These are phyloP conservation scores for Phialophora tarda DNA, from an alignment of 2,329 filamentous ascomycete species.

Conservation along the genomic window DNA sequence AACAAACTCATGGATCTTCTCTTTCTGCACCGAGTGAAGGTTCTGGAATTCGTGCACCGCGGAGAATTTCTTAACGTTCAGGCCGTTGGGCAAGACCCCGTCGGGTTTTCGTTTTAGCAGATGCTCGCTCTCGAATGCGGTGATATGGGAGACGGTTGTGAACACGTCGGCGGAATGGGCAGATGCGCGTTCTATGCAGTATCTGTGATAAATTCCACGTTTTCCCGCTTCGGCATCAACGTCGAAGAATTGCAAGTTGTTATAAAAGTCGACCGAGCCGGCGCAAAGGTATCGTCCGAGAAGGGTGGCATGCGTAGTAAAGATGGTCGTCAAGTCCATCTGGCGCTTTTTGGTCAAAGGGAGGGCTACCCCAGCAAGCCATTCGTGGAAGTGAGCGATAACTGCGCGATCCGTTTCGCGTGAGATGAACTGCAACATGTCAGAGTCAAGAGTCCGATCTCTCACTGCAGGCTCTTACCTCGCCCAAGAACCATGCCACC, in stretches of 20 bases:
- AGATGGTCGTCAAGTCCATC: slow-evolving; percentile 97
- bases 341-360: slow-evolving; percentile 90
- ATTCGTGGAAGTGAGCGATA: slow-evolving; percentile 98
- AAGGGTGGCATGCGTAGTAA: slow-evolving; percentile 95
- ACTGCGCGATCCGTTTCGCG: slow-evolving; percentile 91
- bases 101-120: slow-evolving; percentile 96
- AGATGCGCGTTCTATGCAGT: slow-evolving; percentile 95
- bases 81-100: slow-evolving; percentile 90
- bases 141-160: slow-evolving; percentile 98
- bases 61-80: slow-evolving; percentile 98
- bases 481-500: slow-evolving; percentile 96
- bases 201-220: slow-evolving; percentile 96
- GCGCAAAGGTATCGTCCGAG: slow-evolving; percentile 95
- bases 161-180: slow-evolving; percentile 95
- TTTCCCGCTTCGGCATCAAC: slow-evolving; percentile 96
- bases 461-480: slow-evolving; percentile 64
- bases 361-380: slow-evolving; percentile 91
- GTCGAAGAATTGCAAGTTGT: slow-evolving; percentile 96
- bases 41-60: slow-evolving; percentile 99
- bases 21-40: slow-evolving; percentile 91
- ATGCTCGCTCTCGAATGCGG: slow-evolving; percentile 97
- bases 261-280: slow-evolving; percentile 98
- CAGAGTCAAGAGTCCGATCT: slow-evolving; percentile 7
- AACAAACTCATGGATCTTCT: slow-evolving; percentile 98
- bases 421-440: slow-evolving; percentile 74